Conservation (phyloP, 306 rosid species). For the Prunus campanulata region DNA sequence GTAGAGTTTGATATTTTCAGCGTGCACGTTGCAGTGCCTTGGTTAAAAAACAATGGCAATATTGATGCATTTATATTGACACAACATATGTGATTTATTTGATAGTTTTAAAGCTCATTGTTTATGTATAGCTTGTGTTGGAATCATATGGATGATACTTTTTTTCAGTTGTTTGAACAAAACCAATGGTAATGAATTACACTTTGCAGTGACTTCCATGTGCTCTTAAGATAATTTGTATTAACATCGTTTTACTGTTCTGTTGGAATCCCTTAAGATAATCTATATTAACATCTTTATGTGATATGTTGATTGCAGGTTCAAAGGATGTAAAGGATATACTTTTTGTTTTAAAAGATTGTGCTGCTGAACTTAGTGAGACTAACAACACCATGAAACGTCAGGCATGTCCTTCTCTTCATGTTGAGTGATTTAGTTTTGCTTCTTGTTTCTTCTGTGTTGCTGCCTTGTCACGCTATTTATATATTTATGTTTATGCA, state of each 20-base stretch:
- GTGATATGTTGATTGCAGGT: conserved; percentile 46
- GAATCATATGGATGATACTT: background rate
- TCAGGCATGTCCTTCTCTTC: conserved; percentile 52
- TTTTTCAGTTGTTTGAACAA: background rate
- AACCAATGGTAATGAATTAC: background rate
- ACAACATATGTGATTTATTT: background rate
- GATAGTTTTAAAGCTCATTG: background rate
- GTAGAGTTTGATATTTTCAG: background rate
- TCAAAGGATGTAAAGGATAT: conserved; percentile 75
- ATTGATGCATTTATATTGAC: background rate
- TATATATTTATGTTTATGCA: conserved; percentile 40
- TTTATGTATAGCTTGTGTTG: background rate
- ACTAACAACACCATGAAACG: conserved; percentile 44
- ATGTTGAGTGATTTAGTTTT: conserved; percentile 12
- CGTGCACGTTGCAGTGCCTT: background rate
- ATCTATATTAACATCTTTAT: background rate
- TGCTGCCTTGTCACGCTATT: conserved; percentile 8
- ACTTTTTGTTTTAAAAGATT: conserved; percentile 67
- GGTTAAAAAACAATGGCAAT: background rate
- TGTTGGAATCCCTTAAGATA: background rate
- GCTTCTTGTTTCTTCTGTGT: background rate
- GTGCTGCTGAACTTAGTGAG: conserved; percentile 61
- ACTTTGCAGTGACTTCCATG: background rate
- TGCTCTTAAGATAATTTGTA: background rate
- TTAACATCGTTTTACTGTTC: too few relatives aligned